Evolutionary conservation across 345 rosid genomes (phyloP), one percentile per base, ranked within the genome.

Genomic region (Mercurialis annua): DNA sequence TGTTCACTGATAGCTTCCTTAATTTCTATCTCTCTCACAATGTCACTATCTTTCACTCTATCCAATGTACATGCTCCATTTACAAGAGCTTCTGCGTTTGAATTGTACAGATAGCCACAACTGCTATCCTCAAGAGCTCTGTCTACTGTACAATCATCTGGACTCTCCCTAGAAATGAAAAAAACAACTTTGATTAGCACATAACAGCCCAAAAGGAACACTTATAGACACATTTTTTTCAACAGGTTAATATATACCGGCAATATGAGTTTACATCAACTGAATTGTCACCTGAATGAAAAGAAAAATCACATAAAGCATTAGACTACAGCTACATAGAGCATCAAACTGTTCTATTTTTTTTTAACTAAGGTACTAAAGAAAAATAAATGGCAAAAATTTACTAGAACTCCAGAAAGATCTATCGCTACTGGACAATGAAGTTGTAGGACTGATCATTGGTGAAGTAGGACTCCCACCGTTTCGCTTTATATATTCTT

Each of bases 381-480:
- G 8, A 15, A 31, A n/a, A 43, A 60, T 11, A 40, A 58, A 51
- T 52, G 43, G 53, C 31, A 68, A 51, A 58, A 62, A 67, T 43
- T 79, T 72, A 93, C 90, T 82, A 82, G 82, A 79, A 79, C 91
- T 85, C 34, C 95, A 89, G 69, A 73, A 76, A 62, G 88, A 76
- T 72, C 82, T 85, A 67, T 90, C 92, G 54, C 79, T 82, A 67
- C 78, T 81, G 6, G 91, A 84, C 54, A 86, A 74, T 0, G 90
- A 86, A 71, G 80, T 70, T 46, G 90, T 49, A 26, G 93, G 88
- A 76, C 87, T 84, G 76, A 83, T 85, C 71, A 79, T 70, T 31
- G 85, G 83, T 16, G 78, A 73, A 64, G 27, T 68, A 10, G 69
- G 73, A 76, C 70, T 78, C 54, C 26, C 33, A 33, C 65, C 71